phyloP scores from a whole-genome alignment of 2,329 filamentous ascomycete species.

The Neopestalotiopsis rosae region DNA sequence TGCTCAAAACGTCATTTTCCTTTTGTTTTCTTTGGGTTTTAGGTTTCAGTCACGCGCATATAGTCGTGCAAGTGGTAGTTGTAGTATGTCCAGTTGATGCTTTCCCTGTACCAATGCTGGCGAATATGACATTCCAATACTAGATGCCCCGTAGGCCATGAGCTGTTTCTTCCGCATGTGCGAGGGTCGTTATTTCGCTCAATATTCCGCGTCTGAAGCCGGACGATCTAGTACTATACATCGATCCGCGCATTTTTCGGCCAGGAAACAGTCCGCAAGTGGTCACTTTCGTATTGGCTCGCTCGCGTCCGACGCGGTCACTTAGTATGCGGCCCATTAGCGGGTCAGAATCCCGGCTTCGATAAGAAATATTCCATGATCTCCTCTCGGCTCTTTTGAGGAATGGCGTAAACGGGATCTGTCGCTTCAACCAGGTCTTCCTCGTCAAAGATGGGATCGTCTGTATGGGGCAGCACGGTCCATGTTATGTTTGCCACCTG shows the following conservation, averaged over 20 bases:
- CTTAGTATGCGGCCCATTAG: slow-evolving; percentile 37
- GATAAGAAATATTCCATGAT: slow-evolving; percentile 69
- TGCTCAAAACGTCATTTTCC: not conserved
- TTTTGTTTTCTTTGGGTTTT: not conserved
- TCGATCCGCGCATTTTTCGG: slow-evolving; percentile 11
- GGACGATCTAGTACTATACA: slow-evolving; percentile 1
- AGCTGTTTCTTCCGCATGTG: not conserved
- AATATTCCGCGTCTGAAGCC: not conserved
- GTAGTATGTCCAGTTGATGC: not conserved
- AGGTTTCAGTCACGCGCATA: not conserved
- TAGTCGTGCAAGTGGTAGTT: not conserved
- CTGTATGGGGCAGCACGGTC: slow-evolving; percentile 52
- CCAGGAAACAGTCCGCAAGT: not conserved
- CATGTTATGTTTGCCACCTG: slow-evolving; percentile 49
- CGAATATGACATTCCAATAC: not conserved
- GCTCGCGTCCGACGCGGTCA: slow-evolving; percentile 35
- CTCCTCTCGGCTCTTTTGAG: slow-evolving; percentile 69
- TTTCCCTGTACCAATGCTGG: not conserved
- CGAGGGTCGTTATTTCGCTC: not conserved
- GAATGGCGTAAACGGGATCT: slow-evolving; percentile 87
- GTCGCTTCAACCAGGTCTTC: slow-evolving; percentile 71
- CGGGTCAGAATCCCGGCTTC: slow-evolving; percentile 60
- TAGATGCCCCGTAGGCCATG: not conserved
- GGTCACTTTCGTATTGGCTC: slow-evolving; percentile 33
- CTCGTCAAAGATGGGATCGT: slow-evolving; percentile 71